phyloP scores from a whole-genome alignment of 208 protist species.

The Leishmania major region DNA sequence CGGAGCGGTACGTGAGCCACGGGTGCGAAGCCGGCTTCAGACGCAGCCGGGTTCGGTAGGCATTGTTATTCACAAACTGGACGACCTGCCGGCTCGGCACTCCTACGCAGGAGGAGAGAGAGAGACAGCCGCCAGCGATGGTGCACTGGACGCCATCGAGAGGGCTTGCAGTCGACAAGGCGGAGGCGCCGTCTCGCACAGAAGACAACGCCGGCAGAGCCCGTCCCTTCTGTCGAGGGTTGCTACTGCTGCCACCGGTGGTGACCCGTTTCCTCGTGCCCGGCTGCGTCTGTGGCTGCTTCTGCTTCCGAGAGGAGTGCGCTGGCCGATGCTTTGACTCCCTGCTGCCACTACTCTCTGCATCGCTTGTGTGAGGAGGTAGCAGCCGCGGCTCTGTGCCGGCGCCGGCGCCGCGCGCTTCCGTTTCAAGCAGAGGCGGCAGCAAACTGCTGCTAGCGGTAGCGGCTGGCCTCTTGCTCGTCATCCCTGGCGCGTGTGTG shows the following conservation, averaged over 20 bases:
- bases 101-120: slow-evolving; percentile 41
- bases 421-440: slow-evolving; percentile 8
- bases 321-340: not conserved
- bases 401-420: not conserved
- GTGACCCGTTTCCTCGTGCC: not conserved
- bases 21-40: slow-evolving; percentile 67
- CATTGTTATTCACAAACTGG: slow-evolving; percentile 78
- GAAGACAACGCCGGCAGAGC: not conserved
- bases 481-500: slow-evolving; percentile 25
- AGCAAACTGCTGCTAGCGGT: slow-evolving; percentile 1
- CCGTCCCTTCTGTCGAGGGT: not conserved
- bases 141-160: slow-evolving; percentile 61
- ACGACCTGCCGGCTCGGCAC: slow-evolving; percentile 34
- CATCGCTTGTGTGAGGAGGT: not conserved
- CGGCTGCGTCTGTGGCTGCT: not conserved
- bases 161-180: not conserved
- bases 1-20: slow-evolving; percentile 70
- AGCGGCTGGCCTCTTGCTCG: slow-evolving; percentile 8
- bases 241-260: not conserved
- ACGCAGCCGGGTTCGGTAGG: slow-evolving; percentile 57
- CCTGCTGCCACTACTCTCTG: not conserved
- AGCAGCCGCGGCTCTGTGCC: not conserved
- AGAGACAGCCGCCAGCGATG: slow-evolving; percentile 35
- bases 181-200: not conserved
- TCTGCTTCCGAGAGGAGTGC: not conserved